A percentile compares a stretch with the other conserved stretches of the same genome.
Conservation (phyloP, 129 eudicot species). For the Heracleum sosnowskyi region DNA sequence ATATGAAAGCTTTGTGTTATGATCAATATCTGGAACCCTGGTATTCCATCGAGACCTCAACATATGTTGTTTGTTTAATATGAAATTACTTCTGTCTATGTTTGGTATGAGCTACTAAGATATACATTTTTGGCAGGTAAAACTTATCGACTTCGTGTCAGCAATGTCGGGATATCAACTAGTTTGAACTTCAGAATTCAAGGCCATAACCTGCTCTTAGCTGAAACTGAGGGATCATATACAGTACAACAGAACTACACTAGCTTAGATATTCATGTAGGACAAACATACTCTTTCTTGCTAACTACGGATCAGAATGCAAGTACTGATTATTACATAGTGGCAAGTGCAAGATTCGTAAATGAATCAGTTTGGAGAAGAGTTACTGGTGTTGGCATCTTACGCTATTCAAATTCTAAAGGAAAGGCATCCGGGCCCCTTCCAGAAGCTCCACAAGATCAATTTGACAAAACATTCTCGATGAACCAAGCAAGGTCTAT, state of each 20-base stretch:
- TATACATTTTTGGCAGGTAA: conserved; percentile 46
- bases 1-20: background rate
- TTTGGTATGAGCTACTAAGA: background rate
- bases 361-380: conserved; percentile 64
- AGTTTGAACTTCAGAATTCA: conserved; percentile 94
- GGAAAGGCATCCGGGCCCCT: conserved; percentile 92
- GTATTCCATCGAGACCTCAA: background rate
- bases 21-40: background rate
- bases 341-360: conserved; percentile 83
- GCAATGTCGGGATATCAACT: conserved; percentile 87
- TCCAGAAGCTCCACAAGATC: conserved; percentile 79
- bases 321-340: conserved; percentile 82
- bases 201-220: conserved; percentile 70
- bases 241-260: conserved; percentile 89
- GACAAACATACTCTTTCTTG: conserved; percentile 82
- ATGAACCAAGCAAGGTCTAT: conserved; percentile 95
- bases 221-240: conserved; percentile 86
- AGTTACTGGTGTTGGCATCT: conserved; percentile 80
- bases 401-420: conserved; percentile 75
- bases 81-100: background rate
- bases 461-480: conserved; percentile 79
- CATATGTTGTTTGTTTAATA: background rate
- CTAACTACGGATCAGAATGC: conserved; percentile 89
- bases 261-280: conserved; percentile 85
- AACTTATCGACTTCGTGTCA: conserved; percentile 83